These are phyloP conservation scores for Peronospora farinosa DNA, from an alignment of 352 stramenopile genomes.

Conservation along the genomic window DNA sequence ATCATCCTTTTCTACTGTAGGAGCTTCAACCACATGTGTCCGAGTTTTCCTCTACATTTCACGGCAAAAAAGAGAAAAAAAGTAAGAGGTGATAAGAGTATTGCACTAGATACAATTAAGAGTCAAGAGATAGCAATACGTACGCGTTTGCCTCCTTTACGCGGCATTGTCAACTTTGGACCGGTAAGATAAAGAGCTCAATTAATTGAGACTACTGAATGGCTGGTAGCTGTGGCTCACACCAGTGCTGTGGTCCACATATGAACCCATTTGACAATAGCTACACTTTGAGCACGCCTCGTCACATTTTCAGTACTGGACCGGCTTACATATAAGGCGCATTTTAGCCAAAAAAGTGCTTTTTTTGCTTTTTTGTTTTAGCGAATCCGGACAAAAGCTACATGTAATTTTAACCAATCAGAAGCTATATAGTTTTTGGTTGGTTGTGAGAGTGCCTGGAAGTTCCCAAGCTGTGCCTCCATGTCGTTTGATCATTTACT, in stretches of 20 bases:
- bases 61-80: conserved; percentile 1
- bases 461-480: too few species aligned
- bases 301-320: too few species aligned
- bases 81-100: neutral
- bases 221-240: neutral
- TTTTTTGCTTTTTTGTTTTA: neutral
- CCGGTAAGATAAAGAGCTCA: neutral
- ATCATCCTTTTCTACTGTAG: conserved; percentile 74
- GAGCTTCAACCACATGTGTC: conserved; percentile 64
- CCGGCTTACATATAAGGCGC: too few species aligned
- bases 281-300: too few species aligned
- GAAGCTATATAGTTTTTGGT: conserved; percentile 1
- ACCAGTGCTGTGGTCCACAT: neutral
- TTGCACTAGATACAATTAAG: conserved; percentile 4
- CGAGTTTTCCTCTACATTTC: conserved; percentile 65
- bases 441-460: conserved; percentile 6
- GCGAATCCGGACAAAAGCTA: too few species aligned
- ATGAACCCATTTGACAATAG: neutral
- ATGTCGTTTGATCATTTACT: conserved; percentile 3
- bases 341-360: too few species aligned
- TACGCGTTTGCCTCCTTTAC: conserved; percentile 83
- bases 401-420: conserved; percentile 1
- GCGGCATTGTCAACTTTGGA: conserved; percentile 53
- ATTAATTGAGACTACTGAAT: neutral
- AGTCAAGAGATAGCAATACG: conserved; percentile 15